These are phyloP conservation scores for Colletotrichum sp. DNA, from an alignment of 2,329 filamentous ascomycete species.

Conservation along the genomic window DNA sequence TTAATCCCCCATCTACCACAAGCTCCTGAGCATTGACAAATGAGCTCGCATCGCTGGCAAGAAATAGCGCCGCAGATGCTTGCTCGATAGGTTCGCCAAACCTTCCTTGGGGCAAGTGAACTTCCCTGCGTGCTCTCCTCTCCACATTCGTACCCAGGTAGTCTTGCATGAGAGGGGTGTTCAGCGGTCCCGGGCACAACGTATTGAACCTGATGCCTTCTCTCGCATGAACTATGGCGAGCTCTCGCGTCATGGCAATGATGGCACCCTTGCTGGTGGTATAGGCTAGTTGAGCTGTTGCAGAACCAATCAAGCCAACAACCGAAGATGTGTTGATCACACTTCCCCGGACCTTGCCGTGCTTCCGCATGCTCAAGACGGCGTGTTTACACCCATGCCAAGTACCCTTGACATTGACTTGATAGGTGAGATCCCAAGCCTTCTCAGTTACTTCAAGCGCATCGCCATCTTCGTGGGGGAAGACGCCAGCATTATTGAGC, in stretches of 20 bases:
- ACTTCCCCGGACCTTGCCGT: slow-evolving; percentile 70
- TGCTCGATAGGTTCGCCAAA: slow-evolving; percentile 83
- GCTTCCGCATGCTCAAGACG: slow-evolving; percentile 68
- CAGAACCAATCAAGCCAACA: slow-evolving; percentile 74
- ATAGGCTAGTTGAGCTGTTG: slow-evolving; percentile 76
- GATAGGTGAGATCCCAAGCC: slow-evolving; percentile 79
- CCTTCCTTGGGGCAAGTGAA: slow-evolving; percentile 77
- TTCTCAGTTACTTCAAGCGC: slow-evolving; percentile 59
- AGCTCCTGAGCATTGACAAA: slow-evolving; percentile 79
- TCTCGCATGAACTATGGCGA: slow-evolving; percentile 76
- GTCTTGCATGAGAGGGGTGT: slow-evolving; percentile 77
- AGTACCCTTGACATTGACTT: slow-evolving; percentile 80
- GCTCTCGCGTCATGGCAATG: slow-evolving; percentile 73
- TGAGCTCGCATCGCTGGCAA: slow-evolving; percentile 77
- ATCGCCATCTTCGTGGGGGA: slow-evolving; percentile 71
- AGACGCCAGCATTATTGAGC: slow-evolving; percentile 84
- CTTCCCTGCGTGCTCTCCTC: slow-evolving; percentile 73
- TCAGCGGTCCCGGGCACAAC: slow-evolving; percentile 75
- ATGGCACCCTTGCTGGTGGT: slow-evolving; percentile 81
- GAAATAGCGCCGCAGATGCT: slow-evolving; percentile 75
- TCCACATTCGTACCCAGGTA: slow-evolving; percentile 75
- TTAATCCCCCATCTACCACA: slow-evolving; percentile 75
- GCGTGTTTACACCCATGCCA: slow-evolving; percentile 81
- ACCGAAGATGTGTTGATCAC: slow-evolving; percentile 80
- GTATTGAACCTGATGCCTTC: slow-evolving; percentile 80